These are phyloP conservation scores for Rostrohypoxylon terebratum DNA, from an alignment of 495 filamentous ascomycete species.

Conservation along the genomic window DNA sequence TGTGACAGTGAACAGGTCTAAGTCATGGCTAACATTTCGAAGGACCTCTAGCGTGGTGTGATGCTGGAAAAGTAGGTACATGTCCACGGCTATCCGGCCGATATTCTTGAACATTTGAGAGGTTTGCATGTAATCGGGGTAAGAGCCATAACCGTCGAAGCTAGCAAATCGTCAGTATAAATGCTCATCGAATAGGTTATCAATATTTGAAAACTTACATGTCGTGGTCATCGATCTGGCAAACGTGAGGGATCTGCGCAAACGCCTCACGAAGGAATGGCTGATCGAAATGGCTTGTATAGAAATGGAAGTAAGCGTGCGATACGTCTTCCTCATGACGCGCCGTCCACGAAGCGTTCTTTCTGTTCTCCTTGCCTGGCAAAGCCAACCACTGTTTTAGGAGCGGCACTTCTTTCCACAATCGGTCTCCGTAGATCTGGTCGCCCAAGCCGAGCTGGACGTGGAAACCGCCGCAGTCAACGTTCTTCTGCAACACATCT, in stretches of 20 bases:
- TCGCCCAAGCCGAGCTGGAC: slow-evolving; percentile 90
- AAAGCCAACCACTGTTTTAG: slow-evolving; percentile 94
- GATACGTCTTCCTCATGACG: slow-evolving; percentile 93
- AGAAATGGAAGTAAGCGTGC: slow-evolving; percentile 98
- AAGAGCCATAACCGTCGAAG: slow-evolving; percentile 97
- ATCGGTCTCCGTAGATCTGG: slow-evolving; percentile 94
- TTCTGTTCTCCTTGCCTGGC: slow-evolving; percentile 89
- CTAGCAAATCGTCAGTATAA: slow-evolving; percentile 55
- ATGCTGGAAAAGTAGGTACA: slow-evolving; percentile 99
- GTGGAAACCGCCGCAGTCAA: slow-evolving; percentile 95
- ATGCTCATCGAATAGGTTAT: neutral
- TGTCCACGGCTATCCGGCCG: slow-evolving; percentile 94
- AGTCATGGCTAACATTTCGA: slow-evolving; percentile 83
- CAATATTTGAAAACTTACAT: slow-evolving; percentile 73
- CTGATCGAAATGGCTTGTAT: slow-evolving; percentile 97
- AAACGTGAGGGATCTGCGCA: slow-evolving; percentile 94
- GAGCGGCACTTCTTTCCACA: slow-evolving; percentile 95
- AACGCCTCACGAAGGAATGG: slow-evolving; percentile 92
- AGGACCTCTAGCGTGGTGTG: slow-evolving; percentile 96
- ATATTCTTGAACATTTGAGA: slow-evolving; percentile 99
- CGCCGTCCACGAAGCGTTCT: slow-evolving; percentile 90
- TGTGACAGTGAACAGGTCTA: slow-evolving; percentile 95
- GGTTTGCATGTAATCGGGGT: slow-evolving; percentile 98
- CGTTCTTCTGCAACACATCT: slow-evolving; percentile 96
- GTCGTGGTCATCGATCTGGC: slow-evolving; percentile 96